Evolutionary conservation across 371 early-diverging fungal species (phyloP), one percentile per base, ranked within the genome.

Genomic region (Mucor indicus): DNA sequence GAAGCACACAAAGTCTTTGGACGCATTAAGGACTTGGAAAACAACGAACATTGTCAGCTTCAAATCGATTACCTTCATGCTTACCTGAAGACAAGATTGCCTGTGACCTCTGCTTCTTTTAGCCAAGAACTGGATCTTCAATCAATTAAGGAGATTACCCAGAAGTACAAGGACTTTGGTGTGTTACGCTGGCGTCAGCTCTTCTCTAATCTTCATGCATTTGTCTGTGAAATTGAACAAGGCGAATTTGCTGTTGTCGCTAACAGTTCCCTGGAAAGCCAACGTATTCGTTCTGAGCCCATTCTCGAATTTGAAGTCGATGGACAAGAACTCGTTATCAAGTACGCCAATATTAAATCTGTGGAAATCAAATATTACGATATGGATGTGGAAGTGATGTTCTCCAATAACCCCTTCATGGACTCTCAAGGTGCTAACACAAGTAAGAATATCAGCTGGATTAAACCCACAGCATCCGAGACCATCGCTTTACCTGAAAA

Each of bases 301-400:
- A 39, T 66, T 10, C 45, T 70, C 3, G 66, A 70, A 30, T 61
- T 70, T 37, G 44, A 46, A 10, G 45, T 65, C 9, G 43, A 54
- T 21, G 35, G 46, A 11, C 31, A 30, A 2, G 48, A 58, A 15
- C 12, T 74, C 2, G 45, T 56, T 2, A 29, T 69, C 5, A 55
- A 47, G 6, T 60, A 58, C 43, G 60, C 69, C 10, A 78, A 79
- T 11, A 53, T 78, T 2, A 47, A 48, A 0, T 53, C 62, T 4
- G 46, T 79, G 16, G 55, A 66, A 25, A 62, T 81, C 19, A 67
- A 75, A 29, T 81, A 72, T 27, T 80, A 83, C 38, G 72, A 71
- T 25, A 72, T 80, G 48, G 72, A 83, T 39, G 70, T 77, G n/a
- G 84, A 83, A 53, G 72, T 73, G 32, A 78, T 80, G 74, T 83